A percentile compares a stretch with the other conserved stretches of the same genome.
phyloP scores from a whole-genome alignment of 2,329 filamentous ascomycete species.

The Pleomassaria siparia region DNA sequence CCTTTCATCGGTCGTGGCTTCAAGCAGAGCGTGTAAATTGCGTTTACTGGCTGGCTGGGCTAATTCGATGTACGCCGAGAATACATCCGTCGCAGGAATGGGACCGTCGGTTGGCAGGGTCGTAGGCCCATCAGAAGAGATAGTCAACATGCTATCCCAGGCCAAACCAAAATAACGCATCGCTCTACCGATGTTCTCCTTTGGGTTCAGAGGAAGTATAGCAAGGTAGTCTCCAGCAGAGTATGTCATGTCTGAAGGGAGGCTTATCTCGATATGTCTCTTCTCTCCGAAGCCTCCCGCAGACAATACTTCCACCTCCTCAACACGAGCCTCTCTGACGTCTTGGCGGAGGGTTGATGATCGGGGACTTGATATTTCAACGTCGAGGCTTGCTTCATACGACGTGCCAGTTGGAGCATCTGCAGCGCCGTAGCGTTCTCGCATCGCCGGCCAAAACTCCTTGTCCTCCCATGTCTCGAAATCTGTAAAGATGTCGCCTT shows the following conservation, averaged over 20 bases:
- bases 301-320: conserved; percentile 34
- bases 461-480: conserved; percentile 47
- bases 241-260: conserved; percentile 59
- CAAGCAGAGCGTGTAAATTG: conserved; percentile 53
- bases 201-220: conserved; percentile 70
- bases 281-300: conserved; percentile 30
- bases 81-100: conserved; percentile 63
- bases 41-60: conserved; percentile 71
- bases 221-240: conserved; percentile 76
- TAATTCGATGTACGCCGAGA: conserved; percentile 73
- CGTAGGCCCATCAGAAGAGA: conserved; percentile 63
- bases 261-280: conserved; percentile 47
- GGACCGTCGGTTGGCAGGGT: conserved; percentile 64
- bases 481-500: conserved; percentile 44
- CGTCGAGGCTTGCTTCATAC: conserved; percentile 29
- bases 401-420: conserved; percentile 25
- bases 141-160: conserved; percentile 68
- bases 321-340: conserved; percentile 39
- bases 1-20: conserved; percentile 52
- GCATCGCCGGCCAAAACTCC: conserved; percentile 40
- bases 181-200: conserved; percentile 61
- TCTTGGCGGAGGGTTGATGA: conserved; percentile 41
- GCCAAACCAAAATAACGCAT: conserved; percentile 66
- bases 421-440: conserved; percentile 31
- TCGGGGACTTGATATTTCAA: conserved; percentile 37